These are phyloP conservation scores for Asterella californica DNA, from an alignment of 225 moss, liverwort and hornwort genomes.

Conservation along the genomic window DNA sequence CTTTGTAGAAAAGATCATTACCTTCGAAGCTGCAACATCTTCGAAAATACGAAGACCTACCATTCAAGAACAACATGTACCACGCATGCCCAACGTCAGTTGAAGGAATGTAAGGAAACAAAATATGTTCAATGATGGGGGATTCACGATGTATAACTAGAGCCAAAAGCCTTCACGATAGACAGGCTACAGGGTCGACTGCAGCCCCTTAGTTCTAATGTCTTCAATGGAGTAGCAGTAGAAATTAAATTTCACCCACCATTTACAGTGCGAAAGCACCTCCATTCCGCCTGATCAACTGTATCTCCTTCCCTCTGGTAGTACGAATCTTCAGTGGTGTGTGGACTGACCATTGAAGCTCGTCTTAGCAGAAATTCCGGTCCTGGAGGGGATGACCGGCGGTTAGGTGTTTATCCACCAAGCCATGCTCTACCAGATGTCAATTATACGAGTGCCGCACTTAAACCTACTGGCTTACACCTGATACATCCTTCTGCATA, in stretches of 20 bases:
- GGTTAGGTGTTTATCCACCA: neutral
- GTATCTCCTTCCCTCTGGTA: slow-evolving; percentile 58
- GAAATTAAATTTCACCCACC: too few relatives aligned
- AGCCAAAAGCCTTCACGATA: too few relatives aligned
- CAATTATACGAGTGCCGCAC: neutral
- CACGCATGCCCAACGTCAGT: neutral
- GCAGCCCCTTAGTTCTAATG: too few relatives aligned
- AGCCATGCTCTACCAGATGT: neutral
- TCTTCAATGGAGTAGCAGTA: too few relatives aligned
- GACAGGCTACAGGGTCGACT: neutral
- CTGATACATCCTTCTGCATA: neutral
- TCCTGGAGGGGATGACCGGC: slow-evolving; percentile 28
- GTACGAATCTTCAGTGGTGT: slow-evolving; percentile 53
- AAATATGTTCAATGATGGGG: neutral
- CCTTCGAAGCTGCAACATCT: slow-evolving; percentile 66
- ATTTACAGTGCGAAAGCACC: slow-evolving; percentile 60
- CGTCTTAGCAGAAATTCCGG: slow-evolving; percentile 58
- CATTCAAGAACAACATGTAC: neutral
- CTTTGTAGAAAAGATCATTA: slow-evolving; percentile 11
- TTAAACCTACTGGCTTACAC: neutral
- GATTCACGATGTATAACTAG: too few relatives aligned
- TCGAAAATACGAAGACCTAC: slow-evolving; percentile 75
- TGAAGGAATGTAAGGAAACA: neutral
- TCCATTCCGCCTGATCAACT: slow-evolving; percentile 67
- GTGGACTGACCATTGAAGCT: slow-evolving; percentile 47